phyloP scores from a whole-genome alignment of 257 asterid genomes.

The Fraxinus quadrangulata region DNA sequence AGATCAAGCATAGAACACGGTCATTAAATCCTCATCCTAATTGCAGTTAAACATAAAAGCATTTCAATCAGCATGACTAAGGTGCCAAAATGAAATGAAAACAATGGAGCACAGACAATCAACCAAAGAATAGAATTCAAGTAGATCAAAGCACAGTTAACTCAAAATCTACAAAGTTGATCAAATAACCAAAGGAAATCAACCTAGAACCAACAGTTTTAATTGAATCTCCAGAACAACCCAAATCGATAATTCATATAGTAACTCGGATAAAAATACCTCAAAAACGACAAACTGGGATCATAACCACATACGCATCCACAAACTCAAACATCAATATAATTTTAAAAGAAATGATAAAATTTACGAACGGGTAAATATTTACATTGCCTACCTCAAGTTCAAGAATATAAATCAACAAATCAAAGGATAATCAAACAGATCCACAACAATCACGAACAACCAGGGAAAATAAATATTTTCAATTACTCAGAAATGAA shows the following conservation, averaged over 20 bases:
- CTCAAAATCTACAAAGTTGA: not conserved
- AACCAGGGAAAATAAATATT: slow-evolving; percentile 14
- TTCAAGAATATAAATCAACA: slow-evolving; percentile 15
- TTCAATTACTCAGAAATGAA: slow-evolving; percentile 15
- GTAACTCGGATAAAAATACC: slow-evolving; percentile 12
- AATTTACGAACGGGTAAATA: not conserved
- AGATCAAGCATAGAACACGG: slow-evolving; percentile 36
- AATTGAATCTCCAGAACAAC: not conserved
- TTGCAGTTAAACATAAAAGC: slow-evolving; percentile 21
- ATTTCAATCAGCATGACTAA: slow-evolving; percentile 17
- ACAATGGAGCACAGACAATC: slow-evolving; percentile 13
- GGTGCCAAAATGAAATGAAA: slow-evolving; percentile 17
- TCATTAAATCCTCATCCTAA: slow-evolving; percentile 24
- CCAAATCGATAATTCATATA: slow-evolving; percentile 15
- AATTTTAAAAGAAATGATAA: slow-evolving; percentile 24
- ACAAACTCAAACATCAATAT: slow-evolving; percentile 10
- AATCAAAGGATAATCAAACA: slow-evolving; percentile 19
- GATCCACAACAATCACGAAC: slow-evolving; percentile 26
- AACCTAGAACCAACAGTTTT: slow-evolving; percentile 16
- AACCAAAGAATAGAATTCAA: slow-evolving; percentile 8
- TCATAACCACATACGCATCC: slow-evolving; percentile 11
- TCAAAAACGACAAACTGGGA: not conserved
- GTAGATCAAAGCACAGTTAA: slow-evolving; percentile 11
- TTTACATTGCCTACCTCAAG: not conserved
- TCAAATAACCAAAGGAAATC: slow-evolving; percentile 3